phyloP scores from a whole-genome alignment of 2,329 filamentous ascomycete genomes.

The Microdochium trichocladiopsis region DNA sequence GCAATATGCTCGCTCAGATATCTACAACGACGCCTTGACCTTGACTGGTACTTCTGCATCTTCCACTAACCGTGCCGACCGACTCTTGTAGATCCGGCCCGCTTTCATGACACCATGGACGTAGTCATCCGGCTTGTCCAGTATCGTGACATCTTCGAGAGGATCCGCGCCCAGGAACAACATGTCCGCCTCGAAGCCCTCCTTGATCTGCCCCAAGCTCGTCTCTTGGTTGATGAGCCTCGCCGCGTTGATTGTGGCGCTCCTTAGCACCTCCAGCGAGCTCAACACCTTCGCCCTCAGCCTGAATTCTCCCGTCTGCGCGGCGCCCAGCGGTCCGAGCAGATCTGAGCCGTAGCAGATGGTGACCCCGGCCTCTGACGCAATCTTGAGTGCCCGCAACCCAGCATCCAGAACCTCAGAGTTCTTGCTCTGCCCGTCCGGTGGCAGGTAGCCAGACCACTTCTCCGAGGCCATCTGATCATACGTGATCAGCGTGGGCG shows the following conservation, averaged over 20 bases:
- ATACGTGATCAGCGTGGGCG: slow-evolving; percentile 44
- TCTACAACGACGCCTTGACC: slow-evolving; percentile 4
- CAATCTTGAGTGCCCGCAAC: slow-evolving; percentile 34
- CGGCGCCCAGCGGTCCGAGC: slow-evolving; percentile 37
- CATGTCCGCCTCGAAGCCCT: slow-evolving; percentile 42
- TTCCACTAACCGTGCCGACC: slow-evolving; percentile 5
- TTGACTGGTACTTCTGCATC: slow-evolving; percentile 5
- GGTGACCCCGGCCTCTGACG: slow-evolving; percentile 39
- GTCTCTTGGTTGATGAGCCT: slow-evolving; percentile 33
- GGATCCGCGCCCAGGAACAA: slow-evolving; percentile 42
- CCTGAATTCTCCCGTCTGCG: slow-evolving; percentile 42
- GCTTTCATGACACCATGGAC: slow-evolving; percentile 43
- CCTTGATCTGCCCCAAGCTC: slow-evolving; percentile 37
- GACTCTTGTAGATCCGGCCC: slow-evolving; percentile 31
- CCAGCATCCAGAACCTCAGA: slow-evolving; percentile 36
- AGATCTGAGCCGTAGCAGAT: slow-evolving; percentile 49
- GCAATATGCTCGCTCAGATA: too few species aligned
- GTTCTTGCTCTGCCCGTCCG: slow-evolving; percentile 36
- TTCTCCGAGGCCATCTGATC: slow-evolving; percentile 33
- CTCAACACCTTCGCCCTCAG: slow-evolving; percentile 34
- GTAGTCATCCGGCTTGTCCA: slow-evolving; percentile 36
- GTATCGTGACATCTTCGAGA: slow-evolving; percentile 40
- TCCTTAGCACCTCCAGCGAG: slow-evolving; percentile 35
- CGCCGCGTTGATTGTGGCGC: slow-evolving; percentile 43
- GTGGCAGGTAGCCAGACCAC: slow-evolving; percentile 31